Percentiles rank a stretch among this genome's conserved stretches.
Evolutionary conservation across 441 rosid species (phyloP).

Genomic region (Aquilaria agallochum): DNA sequence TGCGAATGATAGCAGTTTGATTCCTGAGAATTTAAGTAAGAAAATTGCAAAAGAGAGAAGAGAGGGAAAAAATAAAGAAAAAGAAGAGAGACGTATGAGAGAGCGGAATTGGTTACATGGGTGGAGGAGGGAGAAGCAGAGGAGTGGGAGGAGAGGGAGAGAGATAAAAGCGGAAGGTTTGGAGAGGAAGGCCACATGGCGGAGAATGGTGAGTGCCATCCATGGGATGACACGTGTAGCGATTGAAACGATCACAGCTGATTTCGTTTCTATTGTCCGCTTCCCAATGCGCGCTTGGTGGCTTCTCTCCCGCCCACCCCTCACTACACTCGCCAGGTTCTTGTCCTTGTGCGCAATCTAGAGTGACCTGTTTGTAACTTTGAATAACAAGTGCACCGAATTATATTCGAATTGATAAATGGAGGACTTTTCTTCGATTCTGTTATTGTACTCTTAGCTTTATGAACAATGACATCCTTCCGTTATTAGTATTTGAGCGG

Average conservation of each 20-base stretch:
- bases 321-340: background rate
- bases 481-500: too few species aligned
- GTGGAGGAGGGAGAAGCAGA: too few species aligned
- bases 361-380: too few species aligned
- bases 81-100: constrained; percentile 1
- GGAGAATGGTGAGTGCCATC: background rate
- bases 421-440: too few species aligned
- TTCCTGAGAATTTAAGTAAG: too few species aligned
- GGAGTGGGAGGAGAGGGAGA: background rate
- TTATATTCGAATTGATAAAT: too few species aligned
- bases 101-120: background rate
- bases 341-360: too few species aligned
- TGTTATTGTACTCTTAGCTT: too few species aligned
- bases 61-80: background rate
- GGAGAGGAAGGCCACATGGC: constrained; percentile 1
- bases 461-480: too few species aligned
- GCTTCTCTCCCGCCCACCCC: background rate
- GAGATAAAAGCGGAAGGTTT: background rate
- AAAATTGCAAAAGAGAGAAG: too few species aligned
- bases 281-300: constrained; percentile 48
- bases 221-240: constrained; percentile 21
- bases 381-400: too few species aligned
- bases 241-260: background rate
- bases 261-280: constrained; percentile 39
- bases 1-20: background rate